Evolutionary conservation across 2,329 filamentous ascomycete genomes (phyloP), one percentile per base, ranked within the genome.

Genomic region (Hypoxylon sp.): DNA sequence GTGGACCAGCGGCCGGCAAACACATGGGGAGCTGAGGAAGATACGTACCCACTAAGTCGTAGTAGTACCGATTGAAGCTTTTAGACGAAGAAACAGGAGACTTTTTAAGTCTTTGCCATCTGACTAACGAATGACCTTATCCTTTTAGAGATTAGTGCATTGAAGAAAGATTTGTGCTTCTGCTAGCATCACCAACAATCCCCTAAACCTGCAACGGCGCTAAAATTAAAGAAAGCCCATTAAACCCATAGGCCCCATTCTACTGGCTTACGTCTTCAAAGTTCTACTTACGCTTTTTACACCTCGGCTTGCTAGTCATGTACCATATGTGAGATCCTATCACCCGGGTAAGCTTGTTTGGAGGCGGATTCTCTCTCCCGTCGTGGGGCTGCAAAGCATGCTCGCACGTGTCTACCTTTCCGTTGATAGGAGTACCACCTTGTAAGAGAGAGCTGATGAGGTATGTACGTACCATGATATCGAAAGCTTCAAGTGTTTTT

Each of bases 11-110:
- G 37, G 17, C 11, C n/a, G n/a, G 37, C n/a, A 41, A n/a, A 41
- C 5, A 17, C n/a, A 20, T 41, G 37, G 37, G 44, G 41, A 59
- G 55, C 60, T 63, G 55, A 56, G 48, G 32, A 50, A 22, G 57
- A 39, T 64, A 60, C 57, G 59, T 66, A 66, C 49, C 39, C 43
- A 56, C 41, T 32, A 48, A 52, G 53, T 47, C 46, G 59, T 58
- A 59, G n/a, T 20, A 41, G 37, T 19, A 41, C 37, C 37, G 37
- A 41, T 41, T 41, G 17, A 51, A 64, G 54, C 55, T 62, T n/a
- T n/a, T 54, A 65, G 62, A 48, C 65, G 62, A 62, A 50, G 64
- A 67, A 64, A 67, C 64, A 67, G 64, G 62, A 53, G 61, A 68
- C 67, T 62, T 63, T 65, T 55, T 46, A 59, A 63, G 63, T 59